Evolutionary conservation across 129 eudicot genomes (phyloP), one percentile per base, ranked within the genome.

Genomic region (Tanacetum coccineum): DNA sequence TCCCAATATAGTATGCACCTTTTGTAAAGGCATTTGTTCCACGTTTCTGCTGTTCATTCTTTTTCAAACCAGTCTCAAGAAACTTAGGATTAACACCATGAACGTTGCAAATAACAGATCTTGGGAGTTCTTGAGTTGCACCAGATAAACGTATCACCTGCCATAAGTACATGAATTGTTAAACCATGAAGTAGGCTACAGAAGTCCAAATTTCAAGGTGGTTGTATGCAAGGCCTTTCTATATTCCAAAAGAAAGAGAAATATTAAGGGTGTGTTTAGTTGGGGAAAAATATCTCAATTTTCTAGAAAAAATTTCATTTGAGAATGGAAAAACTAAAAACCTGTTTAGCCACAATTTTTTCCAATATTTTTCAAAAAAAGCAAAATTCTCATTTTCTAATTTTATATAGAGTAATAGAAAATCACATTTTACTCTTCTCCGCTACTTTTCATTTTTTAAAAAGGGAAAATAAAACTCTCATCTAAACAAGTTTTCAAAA

Each of bases 81-180:
- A 93, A 93, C 79, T 81, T 93, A 21, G 98, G 98, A 63, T 93
- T 93, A 52, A 93, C 98, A 40, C 98, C 98, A 70, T 93, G 98
- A 79, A 93, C 98, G 66, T 93, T 93, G 92, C 98, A 93, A 52
- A 88, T 68, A 28, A 88, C 71, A 60, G 98, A 93, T 78, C 96
- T 84, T 42, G 96, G 96, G 45, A 93, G 95, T 55, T 93, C 96
- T 59, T 93, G 98, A 49, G 98, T 93, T 25, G 98, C 98, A 68
- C 91, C 96, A 22, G 98, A 93, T 79, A 93, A 67, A 53, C 98
- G 78, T 51, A 93, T 93, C 61, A 86, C 98, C 98, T 93, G 85
- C 68, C 77, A 85, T 71, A 52, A 25, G 73, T 80, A 67, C 42
- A 21, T 55, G 54, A 72, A 36, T 25, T 74, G 59, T 21, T 30